Base-by-base conservation (phyloP, 371 early-diverging fungal genomes). In the Dichotomocladium elegans region DNA sequence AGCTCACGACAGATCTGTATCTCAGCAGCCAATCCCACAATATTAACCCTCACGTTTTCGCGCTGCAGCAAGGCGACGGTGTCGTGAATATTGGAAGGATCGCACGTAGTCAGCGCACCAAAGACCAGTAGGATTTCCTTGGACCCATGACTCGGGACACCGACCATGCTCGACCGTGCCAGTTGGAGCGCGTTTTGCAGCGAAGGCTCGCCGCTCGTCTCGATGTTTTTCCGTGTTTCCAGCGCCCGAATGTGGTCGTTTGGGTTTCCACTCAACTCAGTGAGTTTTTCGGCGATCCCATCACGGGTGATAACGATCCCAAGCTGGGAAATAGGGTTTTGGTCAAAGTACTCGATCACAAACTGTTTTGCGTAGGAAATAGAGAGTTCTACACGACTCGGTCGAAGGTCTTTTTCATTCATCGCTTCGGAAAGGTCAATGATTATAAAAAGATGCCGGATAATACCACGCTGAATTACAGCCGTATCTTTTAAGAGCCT, bases 291-390 rank as follows among this genome's bases (percentile, higher is more conserved):
- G 0, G 94, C 95, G 41, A 91, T 66, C 21, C 93, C 94, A 49
- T 95, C 93, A 49, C 89, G 78, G 2, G 92, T 94, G 3, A 85
- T 80, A n/a, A 95, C 83, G 14, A 97, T 70, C 7, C 94, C 91
- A 28, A 96, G 72, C 68, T 94, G 94, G 7, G 92, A 88, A 45
- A 97, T 86, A 1, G 98, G 96, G 63, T 97, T 97, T 57, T 92
- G 95, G 70, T 96, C 95, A 70, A 95, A 94, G 59, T 83, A 97
- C 66, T 95, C 96, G 24, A 66, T 59, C 1, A 95, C 74, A 55
- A 94, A 96, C 35, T 80, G 71, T 51, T 87, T 87, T 8, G 86
- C 76, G 42, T 84, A 79, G 0, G 65, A 73, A 21, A 93, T 60
- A 0, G 87, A 81, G 26, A 88, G 72, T 15, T 91, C 91, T 15